phyloP scores from a whole-genome alignment of 306 rosid genomes.

The Betula pendula region DNA sequence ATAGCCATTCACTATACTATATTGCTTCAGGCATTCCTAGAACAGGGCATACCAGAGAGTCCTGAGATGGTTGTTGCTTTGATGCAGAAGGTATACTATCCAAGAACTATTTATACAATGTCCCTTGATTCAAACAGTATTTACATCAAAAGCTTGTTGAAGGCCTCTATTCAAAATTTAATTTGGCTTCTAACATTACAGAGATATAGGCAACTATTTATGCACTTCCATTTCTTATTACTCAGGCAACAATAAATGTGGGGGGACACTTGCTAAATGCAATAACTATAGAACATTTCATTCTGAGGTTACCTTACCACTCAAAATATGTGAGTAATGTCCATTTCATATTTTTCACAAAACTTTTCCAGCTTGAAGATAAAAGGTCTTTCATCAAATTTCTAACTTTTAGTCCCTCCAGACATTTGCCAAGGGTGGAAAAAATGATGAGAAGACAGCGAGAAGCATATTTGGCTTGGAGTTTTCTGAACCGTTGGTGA shows the following conservation, averaged over 20 bases:
- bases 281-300: slow-evolving; percentile 86
- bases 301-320: slow-evolving; percentile 87
- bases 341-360: slow-evolving; percentile 24
- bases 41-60: slow-evolving; percentile 78
- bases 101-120: slow-evolving; percentile 12
- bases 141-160: not conserved
- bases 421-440: slow-evolving; percentile 65
- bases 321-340: slow-evolving; percentile 78
- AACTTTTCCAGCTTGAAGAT: slow-evolving; percentile 21
- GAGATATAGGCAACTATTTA: slow-evolving; percentile 20
- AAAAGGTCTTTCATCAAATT: slow-evolving; percentile 18
- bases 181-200: not conserved
- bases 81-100: slow-evolving; percentile 63
- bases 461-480: slow-evolving; percentile 78
- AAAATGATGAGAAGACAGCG: slow-evolving; percentile 62
- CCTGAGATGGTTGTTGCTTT: slow-evolving; percentile 70
- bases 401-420: slow-evolving; percentile 35
- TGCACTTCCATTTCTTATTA: slow-evolving; percentile 26
- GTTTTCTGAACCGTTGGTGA: slow-evolving; percentile 90
- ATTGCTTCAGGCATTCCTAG: slow-evolving; percentile 67
- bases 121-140: not conserved
- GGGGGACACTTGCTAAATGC: slow-evolving; percentile 79
- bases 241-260: slow-evolving; percentile 79
- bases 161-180: not conserved
- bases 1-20: slow-evolving; percentile 16